Evolutionary conservation across 108 stramenopile species (phyloP).

Genomic region (Fragilariopsis cylindrus): DNA sequence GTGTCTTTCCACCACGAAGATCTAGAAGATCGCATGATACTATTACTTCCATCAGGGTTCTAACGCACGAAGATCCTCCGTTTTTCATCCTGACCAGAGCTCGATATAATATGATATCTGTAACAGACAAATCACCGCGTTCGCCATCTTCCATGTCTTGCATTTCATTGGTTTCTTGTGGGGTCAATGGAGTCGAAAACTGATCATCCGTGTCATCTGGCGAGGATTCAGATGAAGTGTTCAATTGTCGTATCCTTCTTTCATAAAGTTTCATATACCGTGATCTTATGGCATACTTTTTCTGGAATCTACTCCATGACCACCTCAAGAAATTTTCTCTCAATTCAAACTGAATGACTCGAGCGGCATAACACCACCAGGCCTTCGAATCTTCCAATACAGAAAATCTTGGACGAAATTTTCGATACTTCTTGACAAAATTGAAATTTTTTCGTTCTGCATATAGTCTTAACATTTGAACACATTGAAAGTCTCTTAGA

Average conservation of each 20-base stretch:
- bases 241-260: conserved; percentile 19
- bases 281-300: conserved; percentile 26
- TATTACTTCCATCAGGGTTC: conserved; percentile 11
- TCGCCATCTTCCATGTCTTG: conserved; percentile 55
- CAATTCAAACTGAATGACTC: conserved; percentile 45
- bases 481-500: conserved; percentile 51
- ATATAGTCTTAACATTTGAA: conserved; percentile 38
- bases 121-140: conserved; percentile 46
- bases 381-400: conserved; percentile 44
- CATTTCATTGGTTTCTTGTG: conserved; percentile 42
- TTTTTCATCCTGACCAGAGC: conserved; percentile 44
- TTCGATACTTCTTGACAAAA: conserved; percentile 44
- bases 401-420: conserved; percentile 42
- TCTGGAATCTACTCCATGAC: conserved; percentile 56
- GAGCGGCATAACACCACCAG: conserved; percentile 60
- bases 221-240: neutral
- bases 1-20: conserved; percentile 16
- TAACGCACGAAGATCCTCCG: conserved; percentile 7
- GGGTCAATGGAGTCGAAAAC: conserved; percentile 23
- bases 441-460: conserved; percentile 48
- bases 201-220: conserved; percentile 1
- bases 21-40: neutral
- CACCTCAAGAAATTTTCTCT: conserved; percentile 46
- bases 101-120: conserved; percentile 59
- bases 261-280: conserved; percentile 60